Base-by-base conservation (phyloP, 495 filamentous ascomycete genomes). In the Penicillium diatomitis region DNA sequence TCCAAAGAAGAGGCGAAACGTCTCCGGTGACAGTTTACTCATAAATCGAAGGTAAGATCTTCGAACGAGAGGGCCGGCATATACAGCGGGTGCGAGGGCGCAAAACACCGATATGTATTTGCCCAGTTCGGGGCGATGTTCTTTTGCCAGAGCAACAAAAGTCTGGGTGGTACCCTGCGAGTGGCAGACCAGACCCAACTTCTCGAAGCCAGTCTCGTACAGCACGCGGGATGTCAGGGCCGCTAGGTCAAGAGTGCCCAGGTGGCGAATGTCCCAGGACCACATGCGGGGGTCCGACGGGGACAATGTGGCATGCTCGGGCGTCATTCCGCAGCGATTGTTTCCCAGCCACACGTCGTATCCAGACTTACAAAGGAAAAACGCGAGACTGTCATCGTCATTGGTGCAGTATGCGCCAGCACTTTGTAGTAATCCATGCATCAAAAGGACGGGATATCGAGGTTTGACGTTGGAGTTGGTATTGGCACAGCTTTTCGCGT, bases 311-410 rank as follows among this genome's bases (percentile, higher is more conserved):
- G 75, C 78, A 56, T 97, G 91, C 51, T 80, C 74, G 3, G 91
- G 90, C 1, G 75, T 60, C 61, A 91, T 85, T 8, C 90, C 92
- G 61, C 92, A 96, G 27, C 91, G 82, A 60, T 95, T 96, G 63
- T 96, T 95, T 5, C 92, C 91, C 4, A 96, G 76, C 90, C 90
- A 97, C 44, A 97, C 88, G 62, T 97, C 91, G 66, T 87, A 96
- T n/a, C 91, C 91, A 0, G 77, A 83, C 63, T 95, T 96, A 72
- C 84, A 87, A 30, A 97, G 81, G 62, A 79, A 95, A 68, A 96
- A 97, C 6, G 92, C 91, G 10, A 96, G 74, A 27, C 84, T 89
- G 58, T 87, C 81, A 54, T 95, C 88, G 62, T 96, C 91, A 64
- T 91, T 95, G 51, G 81, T 79, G 59, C 90, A 96, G 56, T 87